Percentiles rank a stretch among this genome's conserved stretches.
These are phyloP conservation scores for Epichloe festucae DNA, from an alignment of 2,329 filamentous ascomycete species.

Conservation along the genomic window DNA sequence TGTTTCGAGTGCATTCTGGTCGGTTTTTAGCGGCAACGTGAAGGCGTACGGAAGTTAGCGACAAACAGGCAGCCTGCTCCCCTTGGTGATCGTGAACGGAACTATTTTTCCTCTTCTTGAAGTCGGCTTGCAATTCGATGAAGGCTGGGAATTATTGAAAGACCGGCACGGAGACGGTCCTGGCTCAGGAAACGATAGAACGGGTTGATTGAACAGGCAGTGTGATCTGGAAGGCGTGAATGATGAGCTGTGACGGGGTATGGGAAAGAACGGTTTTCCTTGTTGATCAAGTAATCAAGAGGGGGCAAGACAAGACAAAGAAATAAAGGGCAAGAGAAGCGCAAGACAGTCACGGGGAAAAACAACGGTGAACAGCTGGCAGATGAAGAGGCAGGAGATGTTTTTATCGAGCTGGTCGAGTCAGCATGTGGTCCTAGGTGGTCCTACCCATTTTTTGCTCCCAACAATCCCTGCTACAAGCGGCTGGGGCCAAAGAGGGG, in stretches of 20 bases:
- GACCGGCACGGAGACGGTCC: neutral
- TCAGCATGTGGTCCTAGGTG: neutral
- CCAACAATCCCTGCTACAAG: no score
- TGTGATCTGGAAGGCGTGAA: neutral
- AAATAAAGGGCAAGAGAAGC: neutral
- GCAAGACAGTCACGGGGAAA: neutral
- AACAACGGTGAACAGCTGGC: neutral
- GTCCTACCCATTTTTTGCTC: neutral
- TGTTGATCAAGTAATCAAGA: neutral
- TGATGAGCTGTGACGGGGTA: neutral
- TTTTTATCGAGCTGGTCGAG: slow-evolving; percentile 1
- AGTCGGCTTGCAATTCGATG: neutral
- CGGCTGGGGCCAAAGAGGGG: neutral
- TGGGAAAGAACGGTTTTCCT: neutral
- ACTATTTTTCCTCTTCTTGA: neutral
- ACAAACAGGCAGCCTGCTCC: neutral
- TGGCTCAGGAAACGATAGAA: neutral
- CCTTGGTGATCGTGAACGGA: neutral
- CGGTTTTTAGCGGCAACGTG: no score
- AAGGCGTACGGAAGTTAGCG: neutral
- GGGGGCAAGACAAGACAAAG: neutral
- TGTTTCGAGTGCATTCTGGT: slow-evolving; percentile 33
- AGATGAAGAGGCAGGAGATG: neutral
- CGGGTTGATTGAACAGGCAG: neutral
- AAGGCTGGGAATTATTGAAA: neutral